Evolutionary conservation across 257 asterid species (phyloP).

Genomic region (Anisodus acutangulus): DNA sequence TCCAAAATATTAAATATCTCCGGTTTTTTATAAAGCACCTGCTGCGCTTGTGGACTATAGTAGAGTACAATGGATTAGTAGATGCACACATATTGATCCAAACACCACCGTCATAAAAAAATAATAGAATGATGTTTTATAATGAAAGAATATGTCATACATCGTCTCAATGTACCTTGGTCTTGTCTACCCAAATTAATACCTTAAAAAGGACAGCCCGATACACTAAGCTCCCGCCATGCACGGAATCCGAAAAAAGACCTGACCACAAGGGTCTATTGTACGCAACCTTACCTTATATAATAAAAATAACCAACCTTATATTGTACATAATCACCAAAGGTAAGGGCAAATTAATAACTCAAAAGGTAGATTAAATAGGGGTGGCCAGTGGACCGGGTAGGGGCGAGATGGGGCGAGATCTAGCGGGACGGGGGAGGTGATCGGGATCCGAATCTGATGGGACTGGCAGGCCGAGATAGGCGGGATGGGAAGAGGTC

Average conservation of each 20-base stretch:
- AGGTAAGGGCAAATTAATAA: conserved; percentile 13
- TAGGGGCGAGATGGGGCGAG: no score
- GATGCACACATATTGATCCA: not conserved
- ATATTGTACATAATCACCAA: not conserved
- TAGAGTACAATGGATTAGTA: not conserved
- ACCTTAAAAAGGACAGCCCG: no score
- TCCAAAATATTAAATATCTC: not conserved
- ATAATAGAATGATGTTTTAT: not conserved
- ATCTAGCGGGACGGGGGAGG: no score
- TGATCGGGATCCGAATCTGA: no score
- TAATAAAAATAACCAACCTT: not conserved
- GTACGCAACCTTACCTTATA: not conserved
- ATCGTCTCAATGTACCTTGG: not conserved
- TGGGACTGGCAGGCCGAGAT: no score
- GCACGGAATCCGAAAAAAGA: no score
- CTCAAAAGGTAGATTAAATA: not conserved
- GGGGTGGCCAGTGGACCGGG: no score
- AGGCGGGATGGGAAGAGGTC: no score
- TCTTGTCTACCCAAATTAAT: not conserved
- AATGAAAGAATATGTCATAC: not conserved
- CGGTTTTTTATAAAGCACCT: not conserved
- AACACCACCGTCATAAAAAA: not conserved
- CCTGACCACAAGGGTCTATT: no score
- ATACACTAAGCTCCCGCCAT: no score
- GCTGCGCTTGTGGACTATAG: not conserved